Conservation (phyloP, 2,329 filamentous ascomycete species). For the Phialophora verrucosa region DNA sequence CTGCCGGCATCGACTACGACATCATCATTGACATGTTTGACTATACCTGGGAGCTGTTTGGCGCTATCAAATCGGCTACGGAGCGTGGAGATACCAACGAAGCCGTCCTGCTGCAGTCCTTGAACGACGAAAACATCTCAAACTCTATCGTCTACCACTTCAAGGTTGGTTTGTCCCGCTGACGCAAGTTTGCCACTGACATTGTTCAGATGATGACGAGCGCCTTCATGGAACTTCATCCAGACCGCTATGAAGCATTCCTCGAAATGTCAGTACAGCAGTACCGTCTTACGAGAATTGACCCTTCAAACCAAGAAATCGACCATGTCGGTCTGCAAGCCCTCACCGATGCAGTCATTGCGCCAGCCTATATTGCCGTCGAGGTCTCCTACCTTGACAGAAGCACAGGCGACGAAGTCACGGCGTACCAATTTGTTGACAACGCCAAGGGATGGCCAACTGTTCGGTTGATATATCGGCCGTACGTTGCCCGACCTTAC, state of each 20-base stretch:
- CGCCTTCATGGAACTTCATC: constrained; percentile 79
- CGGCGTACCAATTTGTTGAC: constrained; percentile 50
- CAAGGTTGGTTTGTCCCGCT: constrained; percentile 55
- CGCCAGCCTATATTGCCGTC: constrained; percentile 76
- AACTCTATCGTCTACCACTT: constrained; percentile 85
- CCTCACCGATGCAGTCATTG: constrained; percentile 77
- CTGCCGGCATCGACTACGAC: constrained; percentile 70
- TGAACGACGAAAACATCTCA: constrained; percentile 73
- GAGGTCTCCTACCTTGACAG: constrained; percentile 92
- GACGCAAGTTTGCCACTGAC: constrained; percentile 32
- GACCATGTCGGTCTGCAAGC: constrained; percentile 85
- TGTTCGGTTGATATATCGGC: constrained; percentile 70
- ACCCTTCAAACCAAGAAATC: constrained; percentile 80
- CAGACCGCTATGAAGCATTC: constrained; percentile 73
- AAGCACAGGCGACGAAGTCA: constrained; percentile 77
- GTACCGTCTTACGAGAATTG: constrained; percentile 73
- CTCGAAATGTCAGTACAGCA: constrained; percentile 68
- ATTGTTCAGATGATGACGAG: constrained; percentile 74
- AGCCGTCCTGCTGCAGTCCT: constrained; percentile 66
- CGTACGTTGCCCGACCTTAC: constrained; percentile 56
- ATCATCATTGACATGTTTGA: constrained; percentile 85
- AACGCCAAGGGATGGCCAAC: constrained; percentile 58
- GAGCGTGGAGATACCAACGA: constrained; percentile 61
- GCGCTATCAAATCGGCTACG: constrained; percentile 65
- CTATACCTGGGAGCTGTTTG: constrained; percentile 72